Conservation (phyloP, 2,329 filamentous ascomycete genomes). For the Trichoderma citrinoviride region DNA sequence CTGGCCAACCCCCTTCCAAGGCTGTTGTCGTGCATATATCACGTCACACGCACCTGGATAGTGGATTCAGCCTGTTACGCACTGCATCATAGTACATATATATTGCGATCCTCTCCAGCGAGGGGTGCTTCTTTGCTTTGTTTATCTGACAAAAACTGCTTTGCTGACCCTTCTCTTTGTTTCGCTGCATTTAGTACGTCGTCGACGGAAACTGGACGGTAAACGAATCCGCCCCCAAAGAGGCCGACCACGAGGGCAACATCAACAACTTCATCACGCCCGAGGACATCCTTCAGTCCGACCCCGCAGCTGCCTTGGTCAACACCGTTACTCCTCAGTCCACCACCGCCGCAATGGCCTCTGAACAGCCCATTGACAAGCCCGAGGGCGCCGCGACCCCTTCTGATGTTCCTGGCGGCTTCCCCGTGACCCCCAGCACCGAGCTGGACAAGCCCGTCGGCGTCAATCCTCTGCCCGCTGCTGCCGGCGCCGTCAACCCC, state of each 20-base stretch:
- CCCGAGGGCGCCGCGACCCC: constrained; percentile 30
- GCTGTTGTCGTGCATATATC: constrained; percentile 21
- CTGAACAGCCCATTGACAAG: constrained; percentile 35
- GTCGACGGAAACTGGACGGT: constrained; percentile 89
- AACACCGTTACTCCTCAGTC: constrained; percentile 68
- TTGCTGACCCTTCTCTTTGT: constrained; percentile 23
- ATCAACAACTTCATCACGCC: constrained; percentile 88
- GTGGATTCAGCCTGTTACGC: constrained; percentile 17
- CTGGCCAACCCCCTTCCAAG: constrained; percentile 21
- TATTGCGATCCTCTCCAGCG: constrained; percentile 1
- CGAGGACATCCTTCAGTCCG: constrained; percentile 60
- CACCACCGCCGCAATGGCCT: constrained; percentile 67
- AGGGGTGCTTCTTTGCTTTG: background rate
- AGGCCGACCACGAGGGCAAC: constrained; percentile 79
- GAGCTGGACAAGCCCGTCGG: constrained; percentile 54
- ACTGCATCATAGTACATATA: constrained; percentile 20
- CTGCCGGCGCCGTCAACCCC: constrained; percentile 69
- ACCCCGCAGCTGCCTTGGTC: constrained; percentile 52
- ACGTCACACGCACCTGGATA: constrained; percentile 22
- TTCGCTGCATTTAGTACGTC: constrained; percentile 66
- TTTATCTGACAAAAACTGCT: background rate
- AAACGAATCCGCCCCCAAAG: constrained; percentile 76
- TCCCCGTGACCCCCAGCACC: constrained; percentile 65
- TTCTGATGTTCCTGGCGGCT: constrained; percentile 44
- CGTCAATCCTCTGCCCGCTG: constrained; percentile 61